Conservation (phyloP, 257 asterid genomes). For the Ophiorrhiza pumila region DNA sequence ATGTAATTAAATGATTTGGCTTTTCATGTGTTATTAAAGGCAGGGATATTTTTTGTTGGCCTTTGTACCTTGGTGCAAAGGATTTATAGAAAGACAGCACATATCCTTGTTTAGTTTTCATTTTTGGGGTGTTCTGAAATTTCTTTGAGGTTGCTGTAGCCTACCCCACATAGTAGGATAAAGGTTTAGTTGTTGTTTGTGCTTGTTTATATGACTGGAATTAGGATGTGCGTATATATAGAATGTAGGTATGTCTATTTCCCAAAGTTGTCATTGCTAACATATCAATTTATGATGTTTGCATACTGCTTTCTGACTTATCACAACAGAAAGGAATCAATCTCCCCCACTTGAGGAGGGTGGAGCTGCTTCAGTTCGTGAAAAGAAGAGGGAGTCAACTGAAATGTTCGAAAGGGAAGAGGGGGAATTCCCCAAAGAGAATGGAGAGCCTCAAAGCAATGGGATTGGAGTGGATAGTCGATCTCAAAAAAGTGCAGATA, state of each 20-base stretch:
- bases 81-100: background rate
- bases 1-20: background rate
- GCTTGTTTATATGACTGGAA: too few relatives aligned
- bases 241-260: background rate
- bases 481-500: constrained; percentile 50
- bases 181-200: too few relatives aligned
- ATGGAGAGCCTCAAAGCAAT: constrained; percentile 74
- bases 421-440: constrained; percentile 79
- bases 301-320: constrained; percentile 9
- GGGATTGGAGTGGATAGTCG: constrained; percentile 45
- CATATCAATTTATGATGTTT: background rate
- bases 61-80: background rate
- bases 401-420: constrained; percentile 67
- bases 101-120: background rate
- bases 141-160: background rate
- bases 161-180: too few relatives aligned
- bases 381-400: constrained; percentile 41
- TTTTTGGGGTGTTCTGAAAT: background rate
- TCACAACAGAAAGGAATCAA: constrained; percentile 37
- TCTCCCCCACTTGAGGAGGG: constrained; percentile 44
- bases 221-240: too few relatives aligned
- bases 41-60: background rate
- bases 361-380: constrained; percentile 36
- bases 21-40: background rate
- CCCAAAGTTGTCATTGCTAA: background rate